phyloP scores from a whole-genome alignment of 2,329 filamentous ascomycete genomes.

The Monosporascus ibericus region DNA sequence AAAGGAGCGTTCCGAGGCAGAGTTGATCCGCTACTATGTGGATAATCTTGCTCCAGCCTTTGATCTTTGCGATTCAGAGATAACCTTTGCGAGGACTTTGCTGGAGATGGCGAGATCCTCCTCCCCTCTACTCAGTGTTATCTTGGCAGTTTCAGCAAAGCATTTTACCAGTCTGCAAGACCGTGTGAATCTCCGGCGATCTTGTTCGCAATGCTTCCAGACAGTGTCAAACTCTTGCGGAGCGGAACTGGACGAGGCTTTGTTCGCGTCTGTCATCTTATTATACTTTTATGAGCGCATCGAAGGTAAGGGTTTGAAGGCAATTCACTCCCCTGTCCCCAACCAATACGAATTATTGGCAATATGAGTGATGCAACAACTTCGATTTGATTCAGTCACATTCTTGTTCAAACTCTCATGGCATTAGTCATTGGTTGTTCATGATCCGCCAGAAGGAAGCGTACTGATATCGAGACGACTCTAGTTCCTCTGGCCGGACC shows the following conservation, averaged over 20 bases:
- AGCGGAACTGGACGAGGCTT: not conserved
- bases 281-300: not conserved
- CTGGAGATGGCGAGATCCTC: not conserved
- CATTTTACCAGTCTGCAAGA: not conserved
- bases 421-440: not conserved
- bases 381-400: too few relatives aligned
- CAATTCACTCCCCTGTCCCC: not conserved
- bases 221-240: not conserved
- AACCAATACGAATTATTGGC: too few relatives aligned
- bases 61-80: not conserved
- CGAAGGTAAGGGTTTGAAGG: not conserved
- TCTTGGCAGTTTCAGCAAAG: not conserved
- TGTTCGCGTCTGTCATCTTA: not conserved
- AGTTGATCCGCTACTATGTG: constrained; percentile 3
- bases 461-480: not conserved
- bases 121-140: not conserved
- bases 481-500: not conserved
- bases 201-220: not conserved
- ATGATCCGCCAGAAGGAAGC: not conserved
- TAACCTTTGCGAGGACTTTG: constrained; percentile 1
- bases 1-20: not conserved
- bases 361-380: too few relatives aligned
- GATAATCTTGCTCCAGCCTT: constrained; percentile 3
- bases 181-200: not conserved
- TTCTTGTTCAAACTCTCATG: not conserved